phyloP scores from a whole-genome alignment of 2,329 filamentous ascomycete species.

The Fusarium bulbicola region DNA sequence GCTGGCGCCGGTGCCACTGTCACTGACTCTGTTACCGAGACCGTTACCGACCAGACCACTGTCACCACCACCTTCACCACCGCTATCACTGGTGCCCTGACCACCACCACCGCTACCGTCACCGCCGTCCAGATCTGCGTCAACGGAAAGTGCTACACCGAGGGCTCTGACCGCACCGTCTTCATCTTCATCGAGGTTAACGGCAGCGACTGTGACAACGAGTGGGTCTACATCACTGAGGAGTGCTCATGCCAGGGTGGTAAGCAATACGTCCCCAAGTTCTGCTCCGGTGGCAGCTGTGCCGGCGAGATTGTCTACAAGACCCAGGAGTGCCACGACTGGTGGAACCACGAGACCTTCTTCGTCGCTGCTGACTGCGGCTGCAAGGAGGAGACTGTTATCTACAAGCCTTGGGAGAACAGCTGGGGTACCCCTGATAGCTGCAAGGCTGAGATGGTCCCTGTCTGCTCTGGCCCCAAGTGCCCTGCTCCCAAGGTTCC shows the following conservation, averaged over 20 bases:
- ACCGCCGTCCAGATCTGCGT: constrained; percentile 22
- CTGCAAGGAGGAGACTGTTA: constrained; percentile 13
- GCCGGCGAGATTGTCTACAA: constrained; percentile 32
- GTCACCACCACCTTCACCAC: constrained; percentile 25
- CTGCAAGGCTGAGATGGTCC: not conserved
- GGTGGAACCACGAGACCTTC: constrained; percentile 15
- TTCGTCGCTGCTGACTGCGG: constrained; percentile 24
- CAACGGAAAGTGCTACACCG: constrained; percentile 10
- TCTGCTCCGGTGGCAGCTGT: constrained; percentile 19
- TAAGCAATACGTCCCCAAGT: constrained; percentile 22
- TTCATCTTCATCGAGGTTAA: constrained; percentile 30
- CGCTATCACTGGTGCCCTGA: not conserved
- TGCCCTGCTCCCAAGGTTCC: constrained; percentile 2
- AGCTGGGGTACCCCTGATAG: constrained; percentile 3
- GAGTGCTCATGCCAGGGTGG: constrained; percentile 31
- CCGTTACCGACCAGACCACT: constrained; percentile 13
- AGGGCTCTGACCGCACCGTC: not conserved
- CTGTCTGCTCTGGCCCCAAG: not conserved
- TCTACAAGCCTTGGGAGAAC: constrained; percentile 38
- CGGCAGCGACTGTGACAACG: constrained; percentile 22
- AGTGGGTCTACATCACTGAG: constrained; percentile 27
- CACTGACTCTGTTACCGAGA: not conserved
- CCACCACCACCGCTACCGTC: constrained; percentile 10
- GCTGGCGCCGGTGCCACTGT: not conserved
- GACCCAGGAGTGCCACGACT: constrained; percentile 24